Percentiles rank a stretch among this genome's conserved stretches.
phyloP scores from a whole-genome alignment of 768 basidiomycete species.

The Suillus discolor region DNA sequence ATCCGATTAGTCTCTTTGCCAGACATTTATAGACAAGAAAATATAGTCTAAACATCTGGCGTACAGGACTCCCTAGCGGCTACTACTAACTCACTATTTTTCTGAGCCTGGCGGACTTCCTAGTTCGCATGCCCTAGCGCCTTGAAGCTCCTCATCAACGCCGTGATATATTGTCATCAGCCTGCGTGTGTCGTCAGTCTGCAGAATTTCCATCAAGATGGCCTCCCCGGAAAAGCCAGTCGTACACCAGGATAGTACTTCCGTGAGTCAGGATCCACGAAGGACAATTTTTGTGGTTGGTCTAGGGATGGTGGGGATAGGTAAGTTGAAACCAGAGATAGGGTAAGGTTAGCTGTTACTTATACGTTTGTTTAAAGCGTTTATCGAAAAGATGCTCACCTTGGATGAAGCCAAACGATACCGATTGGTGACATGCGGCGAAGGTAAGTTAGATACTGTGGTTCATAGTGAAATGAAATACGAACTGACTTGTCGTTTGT shows the following conservation, averaged over 20 bases:
- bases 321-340: slow-evolving; percentile 25
- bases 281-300: slow-evolving; percentile 39
- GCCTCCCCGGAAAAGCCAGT: not conserved
- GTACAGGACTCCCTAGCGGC: not conserved
- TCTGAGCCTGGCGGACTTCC: not conserved
- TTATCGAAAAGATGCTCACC: slow-evolving; percentile 69
- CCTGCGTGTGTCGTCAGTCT: not conserved
- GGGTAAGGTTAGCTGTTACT: not conserved
- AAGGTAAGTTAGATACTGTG: slow-evolving; percentile 36
- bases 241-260: not conserved
- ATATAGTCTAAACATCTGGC: too few species aligned
- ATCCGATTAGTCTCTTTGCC: not conserved
- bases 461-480: slow-evolving; percentile 16
- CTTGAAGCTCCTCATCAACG: not conserved
- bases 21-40: not conserved
- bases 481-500: slow-evolving; percentile 11
- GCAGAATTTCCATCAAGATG: not conserved
- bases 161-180: not conserved
- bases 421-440: slow-evolving; percentile 60
- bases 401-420: slow-evolving; percentile 53
- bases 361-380: slow-evolving; percentile 39
- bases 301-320: slow-evolving; percentile 65
- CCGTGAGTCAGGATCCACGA: not conserved
- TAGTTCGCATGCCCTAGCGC: not conserved
- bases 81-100: not conserved